phyloP scores from a whole-genome alignment of 1,284 basidiomycete species.

The Ganoderma boninense region DNA sequence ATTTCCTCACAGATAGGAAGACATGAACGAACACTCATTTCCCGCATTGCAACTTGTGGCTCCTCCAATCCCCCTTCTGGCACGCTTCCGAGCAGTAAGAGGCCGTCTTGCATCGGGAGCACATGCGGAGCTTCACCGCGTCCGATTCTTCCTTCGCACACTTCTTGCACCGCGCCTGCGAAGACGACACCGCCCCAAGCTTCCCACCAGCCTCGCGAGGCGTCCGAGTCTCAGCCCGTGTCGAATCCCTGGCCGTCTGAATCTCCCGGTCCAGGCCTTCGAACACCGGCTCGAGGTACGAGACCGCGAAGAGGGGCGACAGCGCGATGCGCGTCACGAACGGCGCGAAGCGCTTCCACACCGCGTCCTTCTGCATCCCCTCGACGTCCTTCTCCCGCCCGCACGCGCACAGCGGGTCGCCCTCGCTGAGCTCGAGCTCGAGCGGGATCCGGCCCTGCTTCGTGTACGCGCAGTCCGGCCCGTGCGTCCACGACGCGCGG shows the following conservation, averaged over 20 bases:
- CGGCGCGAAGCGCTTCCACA: slow-evolving; percentile 47
- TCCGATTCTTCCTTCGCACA: background rate
- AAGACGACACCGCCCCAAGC: too few relatives aligned
- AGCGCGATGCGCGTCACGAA: slow-evolving; percentile 57
- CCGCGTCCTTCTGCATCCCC: slow-evolving; percentile 36
- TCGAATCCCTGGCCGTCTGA: slow-evolving; percentile 7
- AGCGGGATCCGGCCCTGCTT: slow-evolving; percentile 42
- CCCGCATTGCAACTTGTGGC: slow-evolving; percentile 47
- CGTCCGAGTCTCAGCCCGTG: too few relatives aligned
- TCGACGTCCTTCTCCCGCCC: slow-evolving; percentile 53
- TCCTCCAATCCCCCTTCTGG: slow-evolving; percentile 54
- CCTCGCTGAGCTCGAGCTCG: slow-evolving; percentile 36
- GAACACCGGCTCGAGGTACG: slow-evolving; percentile 49
- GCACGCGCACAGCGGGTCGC: slow-evolving; percentile 56
- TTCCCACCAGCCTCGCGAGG: too few relatives aligned
- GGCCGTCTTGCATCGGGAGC: slow-evolving; percentile 44
- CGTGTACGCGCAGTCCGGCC: slow-evolving; percentile 53
- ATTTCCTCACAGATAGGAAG: too few relatives aligned
- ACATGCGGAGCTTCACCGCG: slow-evolving; percentile 4
- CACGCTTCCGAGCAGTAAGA: slow-evolving; percentile 53
- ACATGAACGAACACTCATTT: too few relatives aligned
- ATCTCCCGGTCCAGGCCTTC: background rate
- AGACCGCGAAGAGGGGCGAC: slow-evolving; percentile 55
- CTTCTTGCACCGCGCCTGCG: background rate
- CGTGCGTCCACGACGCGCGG: slow-evolving; percentile 57